Evolutionary conservation across 345 rosid genomes (phyloP).

Genomic region (Citrus glauca): DNA sequence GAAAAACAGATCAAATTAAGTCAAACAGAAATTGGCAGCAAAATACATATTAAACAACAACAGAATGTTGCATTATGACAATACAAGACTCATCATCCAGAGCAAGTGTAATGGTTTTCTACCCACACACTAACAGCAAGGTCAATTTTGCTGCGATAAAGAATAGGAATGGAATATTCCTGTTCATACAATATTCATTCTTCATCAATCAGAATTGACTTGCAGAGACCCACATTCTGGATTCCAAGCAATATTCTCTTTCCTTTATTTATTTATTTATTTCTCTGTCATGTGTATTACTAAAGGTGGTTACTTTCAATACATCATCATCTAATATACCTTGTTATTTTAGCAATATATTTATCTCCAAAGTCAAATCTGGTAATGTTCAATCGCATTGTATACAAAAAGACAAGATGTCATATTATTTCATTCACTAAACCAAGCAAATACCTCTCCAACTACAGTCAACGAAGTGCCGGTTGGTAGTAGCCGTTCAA

Average conservation of each 20-base stretch:
- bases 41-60: not conserved
- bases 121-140: not conserved
- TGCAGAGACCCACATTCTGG: not conserved
- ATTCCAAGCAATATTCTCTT: not conserved
- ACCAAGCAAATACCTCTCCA: constrained; percentile 72
- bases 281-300: not conserved
- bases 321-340: not conserved
- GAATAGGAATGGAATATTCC: not conserved
- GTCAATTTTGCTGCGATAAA: not conserved
- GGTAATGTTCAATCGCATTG: not conserved
- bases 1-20: not conserved
- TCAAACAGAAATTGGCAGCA: not conserved
- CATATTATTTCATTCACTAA: not conserved
- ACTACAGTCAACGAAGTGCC: constrained; percentile 90
- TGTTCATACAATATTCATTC: not conserved
- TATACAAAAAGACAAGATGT: not conserved
- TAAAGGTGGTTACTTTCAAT: not conserved
- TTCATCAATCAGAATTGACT: not conserved
- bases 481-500: constrained; percentile 87
- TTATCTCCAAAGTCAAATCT: not conserved
- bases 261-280: not conserved
- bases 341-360: not conserved
- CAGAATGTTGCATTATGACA: not conserved
- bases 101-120: not conserved
- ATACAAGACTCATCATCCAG: not conserved